These are phyloP conservation scores for Aurantiochytrium sp. DNA, from an alignment of 108 stramenopile species.

Conservation along the genomic window DNA sequence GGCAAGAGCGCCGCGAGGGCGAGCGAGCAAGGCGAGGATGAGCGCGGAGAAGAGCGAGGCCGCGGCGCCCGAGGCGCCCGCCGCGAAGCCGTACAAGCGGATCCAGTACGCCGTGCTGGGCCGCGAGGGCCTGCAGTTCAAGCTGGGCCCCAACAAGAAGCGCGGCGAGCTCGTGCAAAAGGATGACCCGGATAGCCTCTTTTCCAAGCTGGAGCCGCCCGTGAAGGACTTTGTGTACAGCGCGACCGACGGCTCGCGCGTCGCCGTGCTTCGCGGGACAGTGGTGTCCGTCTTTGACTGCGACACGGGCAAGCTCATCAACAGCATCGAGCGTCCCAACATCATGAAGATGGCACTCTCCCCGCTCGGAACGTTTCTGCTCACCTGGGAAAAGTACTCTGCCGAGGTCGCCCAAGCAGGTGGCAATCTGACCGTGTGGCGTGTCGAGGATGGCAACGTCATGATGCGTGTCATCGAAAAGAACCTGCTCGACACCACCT, in stretches of 20 bases:
- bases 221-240: neutral
- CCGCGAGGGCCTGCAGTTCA: neutral
- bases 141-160: neutral
- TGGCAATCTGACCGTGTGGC: conserved; percentile 42
- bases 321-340: neutral
- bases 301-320: neutral
- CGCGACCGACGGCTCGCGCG: neutral
- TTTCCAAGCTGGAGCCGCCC: neutral
- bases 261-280: neutral
- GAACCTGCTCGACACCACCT: conserved; percentile 11
- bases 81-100: conserved; percentile 1
- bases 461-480: conserved; percentile 33
- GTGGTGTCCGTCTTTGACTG: neutral
- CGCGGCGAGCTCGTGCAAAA: conserved; percentile 5
- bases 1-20: too few relatives aligned
- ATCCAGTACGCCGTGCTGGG: conserved; percentile 17
- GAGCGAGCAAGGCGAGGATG: too few relatives aligned
- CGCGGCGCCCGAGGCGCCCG: neutral
- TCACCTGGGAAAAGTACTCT: conserved; percentile 40
- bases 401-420: neutral
- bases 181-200: neutral
- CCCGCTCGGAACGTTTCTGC: conserved; percentile 38
- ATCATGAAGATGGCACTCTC: conserved; percentile 28
- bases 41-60: neutral
- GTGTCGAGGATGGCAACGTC: neutral